Percentiles rank a stretch among this genome's conserved stretches.
These are phyloP conservation scores for Lichtheimia ornata DNA, from an alignment of 371 early-diverging fungal genomes.

Conservation along the genomic window DNA sequence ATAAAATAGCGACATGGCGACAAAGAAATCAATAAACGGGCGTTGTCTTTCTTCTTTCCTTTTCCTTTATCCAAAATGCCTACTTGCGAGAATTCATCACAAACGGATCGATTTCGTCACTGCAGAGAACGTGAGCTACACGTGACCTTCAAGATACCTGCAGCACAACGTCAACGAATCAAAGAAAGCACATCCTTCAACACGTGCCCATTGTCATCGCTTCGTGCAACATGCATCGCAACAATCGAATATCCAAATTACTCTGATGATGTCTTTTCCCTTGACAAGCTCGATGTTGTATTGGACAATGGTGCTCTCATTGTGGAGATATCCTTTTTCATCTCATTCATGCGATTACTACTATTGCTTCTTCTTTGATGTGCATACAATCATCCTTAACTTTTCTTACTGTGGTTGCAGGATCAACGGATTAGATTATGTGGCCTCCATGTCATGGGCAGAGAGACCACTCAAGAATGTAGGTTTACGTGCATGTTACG, in stretches of 20 bases:
- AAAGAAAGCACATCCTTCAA: not conserved
- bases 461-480: conserved; percentile 1
- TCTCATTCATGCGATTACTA: not conserved
- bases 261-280: not conserved
- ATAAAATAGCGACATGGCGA: not conserved
- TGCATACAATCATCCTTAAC: not conserved
- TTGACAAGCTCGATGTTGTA: conserved; percentile 8
- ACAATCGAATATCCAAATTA: conserved; percentile 5
- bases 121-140: not conserved
- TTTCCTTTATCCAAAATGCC: not conserved
- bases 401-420: conserved; percentile 3
- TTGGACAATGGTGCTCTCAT: conserved; percentile 3
- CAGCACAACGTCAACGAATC: not conserved
- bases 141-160: not conserved
- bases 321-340: conserved; percentile 13
- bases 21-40: too few species aligned
- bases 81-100: conserved; percentile 1
- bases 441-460: not conserved
- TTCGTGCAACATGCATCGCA: conserved; percentile 7
- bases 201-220: not conserved
- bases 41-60: conserved; percentile 1
- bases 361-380: not conserved
- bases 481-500: not conserved
- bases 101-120: conserved; percentile 2
- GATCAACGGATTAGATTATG: conserved; percentile 7